Conservation (phyloP, 257 asterid species). For the Pogostemon cablin region DNA sequence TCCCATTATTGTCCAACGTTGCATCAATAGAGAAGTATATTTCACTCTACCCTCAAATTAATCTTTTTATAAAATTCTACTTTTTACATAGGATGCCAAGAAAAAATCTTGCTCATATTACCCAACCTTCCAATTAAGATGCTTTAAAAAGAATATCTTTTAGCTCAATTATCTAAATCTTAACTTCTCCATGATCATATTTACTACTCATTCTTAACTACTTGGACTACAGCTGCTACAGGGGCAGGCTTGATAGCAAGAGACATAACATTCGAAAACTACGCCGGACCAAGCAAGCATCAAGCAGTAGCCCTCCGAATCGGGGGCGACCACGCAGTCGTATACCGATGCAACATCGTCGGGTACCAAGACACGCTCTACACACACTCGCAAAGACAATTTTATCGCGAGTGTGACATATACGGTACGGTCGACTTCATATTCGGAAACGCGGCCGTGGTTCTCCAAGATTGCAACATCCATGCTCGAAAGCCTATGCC, state of each 20-base stretch:
- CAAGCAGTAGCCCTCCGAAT: slow-evolving; percentile 64
- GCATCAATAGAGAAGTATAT: slow-evolving; percentile 1
- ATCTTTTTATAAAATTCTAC: neutral
- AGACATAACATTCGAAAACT: slow-evolving; percentile 56
- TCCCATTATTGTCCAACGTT: neutral
- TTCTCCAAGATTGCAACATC: slow-evolving; percentile 45
- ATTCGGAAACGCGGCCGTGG: slow-evolving; percentile 60
- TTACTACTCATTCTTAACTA: neutral
- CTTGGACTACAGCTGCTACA: slow-evolving; percentile 47
- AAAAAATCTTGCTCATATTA: neutral
- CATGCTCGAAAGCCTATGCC: slow-evolving; percentile 49
- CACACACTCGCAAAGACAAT: slow-evolving; percentile 47
- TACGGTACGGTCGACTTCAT: slow-evolving; percentile 62
- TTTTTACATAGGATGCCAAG: slow-evolving; percentile 31
- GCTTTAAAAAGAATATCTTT: neutral
- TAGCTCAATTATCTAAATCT: neutral
- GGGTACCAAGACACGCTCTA: slow-evolving; percentile 60
- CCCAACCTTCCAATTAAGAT: slow-evolving; percentile 11
- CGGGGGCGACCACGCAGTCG: slow-evolving; percentile 54
- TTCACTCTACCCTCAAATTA: neutral
- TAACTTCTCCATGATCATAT: neutral
- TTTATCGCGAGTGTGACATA: slow-evolving; percentile 55
- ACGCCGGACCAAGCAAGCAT: slow-evolving; percentile 55
- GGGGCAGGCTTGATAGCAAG: slow-evolving; percentile 60
- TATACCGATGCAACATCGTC: slow-evolving; percentile 46